Evolutionary conservation across 129 eudicot genomes (phyloP), one percentile per base, ranked within the genome.

Genomic region (Saposhnikovia divaricata): DNA sequence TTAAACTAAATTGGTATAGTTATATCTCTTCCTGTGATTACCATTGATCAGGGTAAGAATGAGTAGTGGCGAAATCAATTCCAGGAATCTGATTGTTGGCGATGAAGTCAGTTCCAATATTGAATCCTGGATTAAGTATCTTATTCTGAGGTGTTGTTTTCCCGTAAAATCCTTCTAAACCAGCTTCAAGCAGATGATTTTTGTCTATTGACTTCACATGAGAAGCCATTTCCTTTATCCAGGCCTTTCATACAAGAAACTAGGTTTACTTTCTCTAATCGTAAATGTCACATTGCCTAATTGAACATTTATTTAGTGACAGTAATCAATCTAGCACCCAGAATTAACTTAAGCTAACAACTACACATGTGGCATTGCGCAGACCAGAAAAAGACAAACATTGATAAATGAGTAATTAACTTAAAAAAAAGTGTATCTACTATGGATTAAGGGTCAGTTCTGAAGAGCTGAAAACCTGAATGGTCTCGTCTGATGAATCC

Each of bases 91-190:
- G 90, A 66, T 94, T 94, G 76, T 94, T 92, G 45, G 93, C 86
- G 57, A 94, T 87, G 82, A 94, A 94, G 48, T 94, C 98, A 0
- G 98, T 94, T 69, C 98, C 98, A 0, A 90, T 74, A 79, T 4
- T 39, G 42, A 39, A 39, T 87, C 74, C 84, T 31, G 98, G 98
- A 81, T 94, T 94, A n/a, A 85, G 76, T 8, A 57, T 45, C 74
- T 75, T 75, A 80, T 83, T 90, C 39, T 76, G 88, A 77, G 87
- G 76, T n/a, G 85, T 84, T n/a, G 89, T 50, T 72, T 80, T 85
- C 12, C 96, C 91, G 77, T 94, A 94, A 83, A 94, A 94, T n/a
- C 98, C 98, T 84, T 94, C 98, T n/a, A 94, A 85, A 43, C 98
- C 98, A 70, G 84, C 97, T 84, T 94, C 98, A 12, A 91, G 77